These are phyloP conservation scores for Dothideomycetidae sp. DNA, from an alignment of 2,329 filamentous ascomycete species.

Conservation along the genomic window DNA sequence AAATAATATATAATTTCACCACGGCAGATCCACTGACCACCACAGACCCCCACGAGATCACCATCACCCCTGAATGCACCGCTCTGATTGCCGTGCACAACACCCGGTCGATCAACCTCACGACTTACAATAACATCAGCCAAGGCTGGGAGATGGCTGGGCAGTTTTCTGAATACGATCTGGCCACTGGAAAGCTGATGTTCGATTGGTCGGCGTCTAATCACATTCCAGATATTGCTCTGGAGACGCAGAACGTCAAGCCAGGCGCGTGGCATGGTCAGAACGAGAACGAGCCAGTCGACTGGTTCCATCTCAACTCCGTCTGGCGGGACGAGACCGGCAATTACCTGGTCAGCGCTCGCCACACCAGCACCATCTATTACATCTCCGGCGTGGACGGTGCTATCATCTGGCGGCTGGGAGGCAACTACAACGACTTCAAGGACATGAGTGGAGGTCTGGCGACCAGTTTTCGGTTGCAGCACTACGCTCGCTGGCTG, in stretches of 20 bases:
- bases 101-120: background rate
- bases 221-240: background rate
- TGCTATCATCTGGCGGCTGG: slow-evolving; percentile 34
- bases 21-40: slow-evolving; percentile 24
- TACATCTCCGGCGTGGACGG: slow-evolving; percentile 33
- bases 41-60: slow-evolving; percentile 31
- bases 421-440: slow-evolving; percentile 10
- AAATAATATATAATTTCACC: slow-evolving; percentile 18
- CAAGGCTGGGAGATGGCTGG: slow-evolving; percentile 23
- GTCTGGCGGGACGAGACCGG: slow-evolving; percentile 34
- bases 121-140: slow-evolving; percentile 2
- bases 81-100: slow-evolving; percentile 10
- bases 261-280: slow-evolving; percentile 15
- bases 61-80: slow-evolving; percentile 23
- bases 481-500: slow-evolving; percentile 30
- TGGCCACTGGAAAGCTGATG: slow-evolving; percentile 26
- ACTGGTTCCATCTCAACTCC: slow-evolving; percentile 41
- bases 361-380: slow-evolving; percentile 32
- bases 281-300: slow-evolving; percentile 28
- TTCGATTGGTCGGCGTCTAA: slow-evolving; percentile 32
- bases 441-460: slow-evolving; percentile 9
- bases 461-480: slow-evolving; percentile 25
- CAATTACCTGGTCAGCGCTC: slow-evolving; percentile 38
- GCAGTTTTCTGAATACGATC: slow-evolving; percentile 30
- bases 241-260: background rate